A percentile compares a stretch with the other conserved stretches of the same genome.
Evolutionary conservation across 139 green algal species (phyloP).

Genomic region (Chlamydomonas asymmetrica): DNA sequence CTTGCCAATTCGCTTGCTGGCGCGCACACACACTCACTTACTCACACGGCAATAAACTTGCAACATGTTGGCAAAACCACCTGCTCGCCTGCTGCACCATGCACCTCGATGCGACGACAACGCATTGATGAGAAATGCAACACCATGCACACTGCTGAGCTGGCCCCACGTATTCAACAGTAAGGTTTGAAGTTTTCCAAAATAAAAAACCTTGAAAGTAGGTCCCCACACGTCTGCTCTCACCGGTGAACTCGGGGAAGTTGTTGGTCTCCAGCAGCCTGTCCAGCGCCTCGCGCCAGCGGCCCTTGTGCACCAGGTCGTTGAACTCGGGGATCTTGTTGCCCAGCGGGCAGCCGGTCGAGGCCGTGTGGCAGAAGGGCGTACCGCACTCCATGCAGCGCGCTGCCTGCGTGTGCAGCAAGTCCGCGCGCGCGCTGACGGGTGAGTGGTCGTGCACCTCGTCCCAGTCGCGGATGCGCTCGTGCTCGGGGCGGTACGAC

Average conservation of each 20-base stretch:
- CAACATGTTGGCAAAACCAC: too few relatives aligned
- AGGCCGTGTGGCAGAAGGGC: constrained; percentile 90
- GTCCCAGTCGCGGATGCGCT: constrained; percentile 88
- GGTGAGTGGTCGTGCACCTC: constrained; percentile 72
- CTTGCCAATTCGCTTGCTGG: too few relatives aligned
- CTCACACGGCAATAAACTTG: too few relatives aligned
- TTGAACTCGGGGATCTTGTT: constrained; percentile 98
- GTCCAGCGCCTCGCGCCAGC: constrained; percentile 90
- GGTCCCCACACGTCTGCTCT: not conserved
- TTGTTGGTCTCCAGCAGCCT: constrained; percentile 97
- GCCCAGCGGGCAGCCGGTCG: constrained; percentile 87
- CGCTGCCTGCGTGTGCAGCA: constrained; percentile 89
- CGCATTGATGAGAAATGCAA: too few relatives aligned
- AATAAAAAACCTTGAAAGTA: not conserved
- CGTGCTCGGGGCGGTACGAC: constrained; percentile 79
- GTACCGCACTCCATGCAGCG: constrained; percentile 98
- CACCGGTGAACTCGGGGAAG: constrained; percentile 97
- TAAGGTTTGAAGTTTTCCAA: too few relatives aligned
- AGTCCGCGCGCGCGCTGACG: constrained; percentile 45
- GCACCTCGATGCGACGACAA: too few relatives aligned
- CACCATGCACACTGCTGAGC: too few relatives aligned
- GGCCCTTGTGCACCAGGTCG: constrained; percentile 90
- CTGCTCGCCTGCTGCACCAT: too few relatives aligned
- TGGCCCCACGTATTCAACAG: too few relatives aligned
- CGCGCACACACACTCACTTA: not conserved